phyloP scores from a whole-genome alignment of 805 yeast species.

The Teunomyces stri region DNA sequence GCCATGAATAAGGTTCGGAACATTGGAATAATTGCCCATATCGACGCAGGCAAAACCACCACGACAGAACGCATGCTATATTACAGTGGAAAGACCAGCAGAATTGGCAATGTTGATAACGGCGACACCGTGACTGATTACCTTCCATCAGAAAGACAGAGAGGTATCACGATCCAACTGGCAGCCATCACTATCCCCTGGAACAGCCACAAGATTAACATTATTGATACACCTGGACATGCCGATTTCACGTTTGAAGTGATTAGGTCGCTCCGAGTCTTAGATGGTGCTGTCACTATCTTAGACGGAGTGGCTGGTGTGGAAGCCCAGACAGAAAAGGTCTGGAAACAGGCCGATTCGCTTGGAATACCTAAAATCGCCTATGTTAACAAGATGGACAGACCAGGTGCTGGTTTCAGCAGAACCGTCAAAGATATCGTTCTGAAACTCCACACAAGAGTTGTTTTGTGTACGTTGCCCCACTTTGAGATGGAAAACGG shows the following conservation, averaged over 20 bases:
- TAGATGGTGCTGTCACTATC: conserved; percentile 92
- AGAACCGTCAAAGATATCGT: conserved; percentile 85
- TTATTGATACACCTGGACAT: conserved; percentile 97
- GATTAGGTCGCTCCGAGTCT: conserved; percentile 78
- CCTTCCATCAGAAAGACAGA: conserved; percentile 79
- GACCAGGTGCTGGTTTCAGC: conserved; percentile 93
- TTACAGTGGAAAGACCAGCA: conserved; percentile 73
- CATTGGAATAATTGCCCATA: conserved; percentile 97
- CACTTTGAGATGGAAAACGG: conserved; percentile 45
- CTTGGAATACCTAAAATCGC: conserved; percentile 71
- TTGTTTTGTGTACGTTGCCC: conserved; percentile 76
- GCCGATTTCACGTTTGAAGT: conserved; percentile 98
- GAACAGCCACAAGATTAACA: conserved; percentile 72
- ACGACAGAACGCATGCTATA: conserved; percentile 95
- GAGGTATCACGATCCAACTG: conserved; percentile 95
- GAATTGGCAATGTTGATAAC: conserved; percentile 91
- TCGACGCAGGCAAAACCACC: conserved; percentile 98
- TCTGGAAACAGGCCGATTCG: conserved; percentile 82
- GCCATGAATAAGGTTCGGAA: conserved; percentile 55
- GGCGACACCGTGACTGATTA: conserved; percentile 97
- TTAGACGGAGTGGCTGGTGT: conserved; percentile 97
- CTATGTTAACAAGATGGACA: conserved; percentile 92
- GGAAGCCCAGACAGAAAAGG: conserved; percentile 96
- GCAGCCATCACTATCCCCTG: conserved; percentile 94
- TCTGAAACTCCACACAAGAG: conserved; percentile 68